Conservation (phyloP, 2,329 filamentous ascomycete genomes). For the Chrysoporthe puriensis region DNA sequence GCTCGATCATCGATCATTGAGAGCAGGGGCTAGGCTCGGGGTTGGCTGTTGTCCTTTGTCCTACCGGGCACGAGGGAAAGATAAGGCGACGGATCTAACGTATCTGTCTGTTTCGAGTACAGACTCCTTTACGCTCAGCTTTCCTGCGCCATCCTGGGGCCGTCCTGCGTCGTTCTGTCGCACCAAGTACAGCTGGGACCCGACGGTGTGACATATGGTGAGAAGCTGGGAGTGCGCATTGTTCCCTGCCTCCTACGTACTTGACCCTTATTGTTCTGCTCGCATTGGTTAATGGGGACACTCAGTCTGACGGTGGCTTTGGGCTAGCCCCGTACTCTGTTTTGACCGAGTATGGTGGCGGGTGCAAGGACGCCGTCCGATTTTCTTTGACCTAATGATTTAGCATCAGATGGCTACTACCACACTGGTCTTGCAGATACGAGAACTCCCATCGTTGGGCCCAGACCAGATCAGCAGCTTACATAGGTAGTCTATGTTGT, state of each 20-base stretch:
- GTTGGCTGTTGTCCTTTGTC: conserved; percentile 6
- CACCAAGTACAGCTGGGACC: conserved; percentile 23
- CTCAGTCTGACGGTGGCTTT: not conserved
- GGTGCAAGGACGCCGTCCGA: not conserved
- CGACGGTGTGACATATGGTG: conserved; percentile 26
- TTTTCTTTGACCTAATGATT: not conserved
- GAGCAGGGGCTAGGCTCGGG: not conserved
- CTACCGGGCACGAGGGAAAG: conserved; percentile 12
- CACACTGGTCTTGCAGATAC: conserved; percentile 21
- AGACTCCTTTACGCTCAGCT: conserved; percentile 15
- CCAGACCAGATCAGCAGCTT: not conserved
- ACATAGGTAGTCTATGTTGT: not conserved
- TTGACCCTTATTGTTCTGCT: not conserved
- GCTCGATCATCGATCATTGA: not conserved
- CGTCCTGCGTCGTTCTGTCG: conserved; percentile 18
- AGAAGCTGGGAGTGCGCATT: not conserved
- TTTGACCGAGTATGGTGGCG: conserved; percentile 21
- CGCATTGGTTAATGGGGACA: not conserved
- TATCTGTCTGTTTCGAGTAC: conserved; percentile 26
- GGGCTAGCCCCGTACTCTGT: conserved; percentile 14
- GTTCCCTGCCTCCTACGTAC: not conserved
- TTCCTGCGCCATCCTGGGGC: conserved; percentile 7
- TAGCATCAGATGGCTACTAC: conserved; percentile 7
- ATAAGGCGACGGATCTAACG: conserved; percentile 17
- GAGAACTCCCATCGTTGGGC: not conserved